phyloP scores from a whole-genome alignment of 495 filamentous ascomycete genomes.

The Penicillium cinerascens region DNA sequence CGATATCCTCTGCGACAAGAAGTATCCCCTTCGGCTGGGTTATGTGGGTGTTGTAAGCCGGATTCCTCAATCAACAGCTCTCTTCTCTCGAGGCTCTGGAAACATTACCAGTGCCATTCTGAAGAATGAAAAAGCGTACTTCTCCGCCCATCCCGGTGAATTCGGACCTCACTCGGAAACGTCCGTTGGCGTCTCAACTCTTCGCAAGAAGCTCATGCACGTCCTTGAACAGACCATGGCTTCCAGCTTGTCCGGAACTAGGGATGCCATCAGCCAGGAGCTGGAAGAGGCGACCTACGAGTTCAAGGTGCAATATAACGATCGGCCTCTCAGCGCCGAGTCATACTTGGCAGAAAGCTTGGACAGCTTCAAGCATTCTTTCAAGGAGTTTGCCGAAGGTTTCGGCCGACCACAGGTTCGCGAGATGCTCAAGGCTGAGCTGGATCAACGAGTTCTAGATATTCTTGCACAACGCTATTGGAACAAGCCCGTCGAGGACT shows the following conservation, averaged over 20 bases:
- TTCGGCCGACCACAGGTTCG: slow-evolving; percentile 90
- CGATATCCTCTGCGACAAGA: slow-evolving; percentile 75
- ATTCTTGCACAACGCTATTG: slow-evolving; percentile 93
- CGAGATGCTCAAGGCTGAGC: slow-evolving; percentile 82
- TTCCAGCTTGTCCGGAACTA: slow-evolving; percentile 77
- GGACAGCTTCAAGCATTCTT: slow-evolving; percentile 96
- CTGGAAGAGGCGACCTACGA: slow-evolving; percentile 97
- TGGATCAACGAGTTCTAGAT: slow-evolving; percentile 94
- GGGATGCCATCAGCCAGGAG: slow-evolving; percentile 89
- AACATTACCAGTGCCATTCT: slow-evolving; percentile 79
- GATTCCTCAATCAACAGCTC: slow-evolving; percentile 65
- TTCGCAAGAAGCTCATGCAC: slow-evolving; percentile 94
- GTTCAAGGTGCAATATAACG: slow-evolving; percentile 99
- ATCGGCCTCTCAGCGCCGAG: slow-evolving; percentile 88
- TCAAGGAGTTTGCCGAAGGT: slow-evolving; percentile 83
- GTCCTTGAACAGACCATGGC: slow-evolving; percentile 98
- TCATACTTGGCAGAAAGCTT: slow-evolving; percentile 93
- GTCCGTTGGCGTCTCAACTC: slow-evolving; percentile 74
- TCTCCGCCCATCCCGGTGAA: slow-evolving; percentile 76
- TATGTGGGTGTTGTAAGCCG: slow-evolving; percentile 95
- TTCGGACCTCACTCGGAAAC: slow-evolving; percentile 71
- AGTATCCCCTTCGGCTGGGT: slow-evolving; percentile 92
- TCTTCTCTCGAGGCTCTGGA: slow-evolving; percentile 80
- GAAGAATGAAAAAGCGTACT: slow-evolving; percentile 85
- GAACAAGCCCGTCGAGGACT: slow-evolving; percentile 90